Evolutionary conservation across 1,139 yeast genomes (phyloP).

Genomic region (Candida pseudoviswanathii): DNA sequence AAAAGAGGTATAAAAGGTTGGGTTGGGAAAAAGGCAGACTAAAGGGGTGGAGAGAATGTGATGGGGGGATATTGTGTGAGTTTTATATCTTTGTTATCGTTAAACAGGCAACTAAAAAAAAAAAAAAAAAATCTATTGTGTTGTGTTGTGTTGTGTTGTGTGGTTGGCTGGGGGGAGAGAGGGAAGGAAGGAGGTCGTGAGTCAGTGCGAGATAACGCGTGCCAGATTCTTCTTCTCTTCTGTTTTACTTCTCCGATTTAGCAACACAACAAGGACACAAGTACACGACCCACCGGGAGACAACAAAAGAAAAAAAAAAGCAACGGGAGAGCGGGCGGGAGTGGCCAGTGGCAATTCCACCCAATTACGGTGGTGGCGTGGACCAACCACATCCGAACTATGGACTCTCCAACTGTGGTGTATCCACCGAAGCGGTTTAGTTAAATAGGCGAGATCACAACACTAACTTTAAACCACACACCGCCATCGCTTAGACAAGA

Average conservation of each 20-base stretch:
- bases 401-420: neutral
- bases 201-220: neutral
- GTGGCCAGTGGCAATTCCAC: neutral
- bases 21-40: neutral
- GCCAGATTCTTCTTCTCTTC: too few species aligned
- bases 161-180: neutral
- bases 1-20: neutral
- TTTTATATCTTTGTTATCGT: slow-evolving; percentile 1
- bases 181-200: too few species aligned
- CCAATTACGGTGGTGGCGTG: neutral
- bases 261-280: neutral
- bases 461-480: too few species aligned
- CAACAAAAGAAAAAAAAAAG: neutral
- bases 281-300: neutral
- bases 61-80: neutral
- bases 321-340: neutral
- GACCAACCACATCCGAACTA: neutral
- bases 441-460: too few species aligned
- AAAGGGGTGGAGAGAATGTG: too few species aligned
- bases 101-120: neutral
- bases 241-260: neutral
- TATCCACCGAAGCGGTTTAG: too few species aligned
- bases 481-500: too few species aligned
- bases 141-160: neutral
- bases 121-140: neutral